phyloP scores from a whole-genome alignment of 129 eudicot genomes.

The Calendula officinalis region DNA sequence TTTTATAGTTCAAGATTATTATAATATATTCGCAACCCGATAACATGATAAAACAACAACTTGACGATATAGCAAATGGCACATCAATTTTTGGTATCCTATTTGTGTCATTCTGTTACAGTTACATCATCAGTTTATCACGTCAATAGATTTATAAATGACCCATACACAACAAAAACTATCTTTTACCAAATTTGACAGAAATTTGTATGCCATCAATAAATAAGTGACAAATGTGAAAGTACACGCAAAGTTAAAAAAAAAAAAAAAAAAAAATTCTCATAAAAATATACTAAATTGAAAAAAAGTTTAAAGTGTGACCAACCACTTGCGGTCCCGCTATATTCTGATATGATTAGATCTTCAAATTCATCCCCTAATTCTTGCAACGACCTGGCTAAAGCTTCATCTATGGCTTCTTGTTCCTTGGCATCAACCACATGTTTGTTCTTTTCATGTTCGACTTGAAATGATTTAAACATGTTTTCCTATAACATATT shows the following conservation, averaged over 20 bases:
- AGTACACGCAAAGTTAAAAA: not conserved
- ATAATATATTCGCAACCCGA: too few species aligned
- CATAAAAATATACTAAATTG: not conserved
- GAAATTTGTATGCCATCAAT: too few species aligned
- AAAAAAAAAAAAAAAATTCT: not conserved
- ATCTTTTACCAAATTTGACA: too few species aligned
- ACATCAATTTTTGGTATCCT: too few species aligned
- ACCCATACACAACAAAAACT: too few species aligned
- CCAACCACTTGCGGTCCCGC: constrained; percentile 43
- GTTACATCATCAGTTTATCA: too few species aligned
- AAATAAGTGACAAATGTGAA: too few species aligned
- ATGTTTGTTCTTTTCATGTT: constrained; percentile 31
- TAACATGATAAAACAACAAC: too few species aligned
- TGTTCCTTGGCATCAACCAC: constrained; percentile 37
- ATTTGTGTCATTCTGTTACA: too few species aligned
- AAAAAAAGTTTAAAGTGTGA: constrained; percentile 1
- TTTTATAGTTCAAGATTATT: too few species aligned
- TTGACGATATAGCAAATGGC: too few species aligned
- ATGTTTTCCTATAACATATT: constrained; percentile 55
- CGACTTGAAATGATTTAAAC: constrained; percentile 57
- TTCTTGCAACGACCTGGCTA: constrained; percentile 85
- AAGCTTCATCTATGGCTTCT: constrained; percentile 76
- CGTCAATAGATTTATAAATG: too few species aligned
- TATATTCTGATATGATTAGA: constrained; percentile 39
- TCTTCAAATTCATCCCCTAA: constrained; percentile 59